Base-by-base conservation (phyloP, 1,284 basidiomycete species). In the Irpex sp. region DNA sequence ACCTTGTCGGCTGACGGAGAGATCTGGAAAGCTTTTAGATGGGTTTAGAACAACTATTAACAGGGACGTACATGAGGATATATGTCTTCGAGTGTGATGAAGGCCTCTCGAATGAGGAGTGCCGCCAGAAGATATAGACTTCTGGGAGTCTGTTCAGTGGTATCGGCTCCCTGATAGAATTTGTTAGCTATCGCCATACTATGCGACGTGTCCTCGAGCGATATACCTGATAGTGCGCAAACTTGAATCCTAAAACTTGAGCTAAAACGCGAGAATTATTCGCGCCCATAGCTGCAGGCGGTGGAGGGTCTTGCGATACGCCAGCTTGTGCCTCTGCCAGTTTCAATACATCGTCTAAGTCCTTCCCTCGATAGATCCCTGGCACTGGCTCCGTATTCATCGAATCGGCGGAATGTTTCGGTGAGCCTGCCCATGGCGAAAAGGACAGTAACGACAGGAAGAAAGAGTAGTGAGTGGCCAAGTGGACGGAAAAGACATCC, bases 181-280 rank as follows among this genome's bases (percentile, higher is more conserved):
- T 67, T 31, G 69, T 61, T 60, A 63, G 19, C 73, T 64, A 8
- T 26, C 9, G 57, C 44, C 21, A 34, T 19, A 57, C 15, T 7
- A 58, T n/a, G 34, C 57, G 19, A 51, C 36, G 17, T 36, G n/a
- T 38, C 55, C 26, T 21, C 11, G 9, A 57, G 17, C 31, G 11
- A 70, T 84, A 61, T 67, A 93, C 93, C 77, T 94, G 89, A 76
- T 97, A 98, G 75, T 92, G 89, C 8, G 84, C 82, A 72, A 97
- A 97, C 74, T 99, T 98, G 84, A 98, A 98, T 19, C 97, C 97
- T 11, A 99, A 80, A 1, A 98, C 90, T 75, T 98, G 94, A 7
- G 94, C 92, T 66, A 97, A 80, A 13, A 95, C 89, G 57, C 87
- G 77, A 69, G 91, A 74, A 66, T 82, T 76, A 68, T 70, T 77